phyloP scores from a whole-genome alignment of 495 filamentous ascomycete species.

The Physcia stellaris region DNA sequence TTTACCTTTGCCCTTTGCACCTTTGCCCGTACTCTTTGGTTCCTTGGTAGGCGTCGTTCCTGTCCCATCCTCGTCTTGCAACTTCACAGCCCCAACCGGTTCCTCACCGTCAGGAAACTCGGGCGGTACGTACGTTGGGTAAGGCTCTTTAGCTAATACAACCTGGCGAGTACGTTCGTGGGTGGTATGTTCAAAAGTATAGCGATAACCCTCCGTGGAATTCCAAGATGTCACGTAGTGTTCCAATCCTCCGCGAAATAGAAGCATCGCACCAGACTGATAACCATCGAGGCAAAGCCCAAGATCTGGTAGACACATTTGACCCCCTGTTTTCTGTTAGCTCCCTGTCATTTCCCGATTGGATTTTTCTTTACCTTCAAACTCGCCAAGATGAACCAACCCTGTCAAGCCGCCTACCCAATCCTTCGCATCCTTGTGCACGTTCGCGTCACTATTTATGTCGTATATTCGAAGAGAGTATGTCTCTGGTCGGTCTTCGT shows the following conservation, averaged over 20 bases:
- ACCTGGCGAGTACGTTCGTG: neutral
- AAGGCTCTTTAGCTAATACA: neutral
- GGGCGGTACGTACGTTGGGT: neutral
- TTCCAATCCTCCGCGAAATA: neutral
- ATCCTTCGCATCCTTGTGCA: neutral
- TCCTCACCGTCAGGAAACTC: neutral
- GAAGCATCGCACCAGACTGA: neutral
- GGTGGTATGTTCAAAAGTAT: conserved; percentile 1
- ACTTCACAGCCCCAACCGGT: neutral
- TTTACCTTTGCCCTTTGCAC: too few relatives aligned
- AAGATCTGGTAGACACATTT: neutral
- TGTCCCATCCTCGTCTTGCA: neutral
- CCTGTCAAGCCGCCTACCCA: neutral
- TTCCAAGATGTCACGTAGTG: conserved; percentile 1
- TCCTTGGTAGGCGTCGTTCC: neutral
- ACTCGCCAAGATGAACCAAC: conserved; percentile 1
- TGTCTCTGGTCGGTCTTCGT: neutral
- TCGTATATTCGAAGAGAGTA: neutral
- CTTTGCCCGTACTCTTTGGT: neutral
- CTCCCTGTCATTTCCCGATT: neutral
- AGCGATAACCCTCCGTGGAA: neutral
- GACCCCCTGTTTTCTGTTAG: neutral
- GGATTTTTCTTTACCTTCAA: neutral
- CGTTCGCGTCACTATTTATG: neutral
- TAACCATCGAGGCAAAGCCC: neutral